These are phyloP conservation scores for Nicotiana undulata DNA, from an alignment of 257 asterid species.

Conservation along the genomic window DNA sequence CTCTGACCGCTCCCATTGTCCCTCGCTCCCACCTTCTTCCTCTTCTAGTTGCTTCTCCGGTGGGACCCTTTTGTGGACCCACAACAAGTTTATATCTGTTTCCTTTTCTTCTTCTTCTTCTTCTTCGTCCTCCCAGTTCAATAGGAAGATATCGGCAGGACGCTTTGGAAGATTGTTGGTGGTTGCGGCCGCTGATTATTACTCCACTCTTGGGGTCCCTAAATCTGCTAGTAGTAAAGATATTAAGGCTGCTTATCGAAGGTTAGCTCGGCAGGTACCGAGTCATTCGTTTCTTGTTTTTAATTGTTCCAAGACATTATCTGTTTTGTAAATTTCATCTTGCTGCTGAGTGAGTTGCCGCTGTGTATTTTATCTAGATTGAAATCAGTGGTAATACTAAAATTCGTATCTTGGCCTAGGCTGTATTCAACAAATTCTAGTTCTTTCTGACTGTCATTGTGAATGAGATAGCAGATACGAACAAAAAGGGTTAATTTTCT, in stretches of 20 bases:
- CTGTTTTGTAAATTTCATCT: too few relatives aligned
- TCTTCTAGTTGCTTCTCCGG: constrained; percentile 45
- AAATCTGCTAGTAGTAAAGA: constrained; percentile 81
- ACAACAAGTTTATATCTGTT: constrained; percentile 32
- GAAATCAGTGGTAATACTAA: too few relatives aligned
- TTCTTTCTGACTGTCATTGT: too few relatives aligned
- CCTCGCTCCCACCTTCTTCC: constrained; percentile 26
- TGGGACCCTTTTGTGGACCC: constrained; percentile 37
- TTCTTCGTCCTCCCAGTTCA: constrained; percentile 46
- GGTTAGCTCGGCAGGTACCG: constrained; percentile 88
- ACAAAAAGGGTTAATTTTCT: too few relatives aligned
- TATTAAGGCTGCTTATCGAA: constrained; percentile 91
- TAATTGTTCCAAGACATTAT: neutral
- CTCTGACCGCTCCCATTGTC: constrained; percentile 17
- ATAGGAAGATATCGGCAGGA: constrained; percentile 43
- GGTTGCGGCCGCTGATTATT: constrained; percentile 86
- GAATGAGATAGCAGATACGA: too few relatives aligned
- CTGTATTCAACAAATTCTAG: too few relatives aligned
- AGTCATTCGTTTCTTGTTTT: neutral
- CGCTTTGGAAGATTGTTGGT: constrained; percentile 62
- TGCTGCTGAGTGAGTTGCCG: too few relatives aligned
- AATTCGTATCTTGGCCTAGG: too few relatives aligned
- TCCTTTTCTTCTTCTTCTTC: constrained; percentile 39
- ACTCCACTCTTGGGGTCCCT: constrained; percentile 88
- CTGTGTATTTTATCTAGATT: too few relatives aligned